These are phyloP conservation scores for Pezicula carpinea DNA, from an alignment of 2,329 filamentous ascomycete genomes.

Conservation along the genomic window DNA sequence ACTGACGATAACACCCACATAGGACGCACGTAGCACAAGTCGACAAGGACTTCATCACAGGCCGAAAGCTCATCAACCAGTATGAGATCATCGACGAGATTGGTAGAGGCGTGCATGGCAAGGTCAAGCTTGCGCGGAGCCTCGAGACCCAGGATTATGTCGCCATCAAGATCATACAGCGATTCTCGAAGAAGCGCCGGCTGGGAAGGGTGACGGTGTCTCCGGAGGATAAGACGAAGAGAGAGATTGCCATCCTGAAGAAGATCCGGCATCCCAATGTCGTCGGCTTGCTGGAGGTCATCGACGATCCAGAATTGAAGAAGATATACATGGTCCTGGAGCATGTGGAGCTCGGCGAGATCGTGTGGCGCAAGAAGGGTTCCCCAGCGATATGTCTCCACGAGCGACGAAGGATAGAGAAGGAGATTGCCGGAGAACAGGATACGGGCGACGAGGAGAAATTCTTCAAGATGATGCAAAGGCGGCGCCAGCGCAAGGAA, in stretches of 20 bases:
- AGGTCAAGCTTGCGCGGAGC: conserved; percentile 91
- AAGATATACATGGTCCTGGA: conserved; percentile 99
- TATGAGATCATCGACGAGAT: conserved; percentile 97
- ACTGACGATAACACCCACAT: conserved; percentile 16
- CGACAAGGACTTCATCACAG: conserved; percentile 82
- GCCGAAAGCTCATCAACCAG: conserved; percentile 94
- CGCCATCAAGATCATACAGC: conserved; percentile 97
- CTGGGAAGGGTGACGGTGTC: conserved; percentile 75
- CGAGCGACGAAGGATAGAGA: conserved; percentile 76
- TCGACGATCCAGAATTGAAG: conserved; percentile 91
- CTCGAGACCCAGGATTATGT: conserved; percentile 72
- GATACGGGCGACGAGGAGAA: conserved; percentile 53
- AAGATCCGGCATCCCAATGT: conserved; percentile 98
- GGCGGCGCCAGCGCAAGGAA: conserved; percentile 53
- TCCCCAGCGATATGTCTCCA: conserved; percentile 76
- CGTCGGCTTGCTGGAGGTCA: conserved; percentile 91
- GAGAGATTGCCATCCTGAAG: conserved; percentile 96
- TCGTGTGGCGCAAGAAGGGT: conserved; percentile 89
- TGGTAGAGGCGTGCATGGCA: conserved; percentile 91
- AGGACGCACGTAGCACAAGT: conserved; percentile 88
- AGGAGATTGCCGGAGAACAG: conserved; percentile 59
- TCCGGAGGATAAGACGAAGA: conserved; percentile 77
- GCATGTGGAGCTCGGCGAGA: conserved; percentile 89
- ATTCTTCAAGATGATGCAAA: conserved; percentile 54
- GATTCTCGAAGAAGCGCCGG: conserved; percentile 88